Conservation (phyloP, 352 stramenopile species). For the Pythium sukuiense region DNA sequence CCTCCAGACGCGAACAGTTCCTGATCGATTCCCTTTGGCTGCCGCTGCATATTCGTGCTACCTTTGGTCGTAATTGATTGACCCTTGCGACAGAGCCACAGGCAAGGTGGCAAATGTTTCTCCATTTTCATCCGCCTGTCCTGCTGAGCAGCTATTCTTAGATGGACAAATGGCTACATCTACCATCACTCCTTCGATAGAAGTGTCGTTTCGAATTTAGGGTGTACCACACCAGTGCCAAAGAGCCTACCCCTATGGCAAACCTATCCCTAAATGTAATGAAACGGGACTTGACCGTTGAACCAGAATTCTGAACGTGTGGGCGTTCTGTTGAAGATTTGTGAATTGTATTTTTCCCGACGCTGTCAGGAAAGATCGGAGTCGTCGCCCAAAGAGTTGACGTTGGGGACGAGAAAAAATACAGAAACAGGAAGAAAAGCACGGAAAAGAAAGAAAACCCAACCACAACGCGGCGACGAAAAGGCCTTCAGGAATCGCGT, state of each 20-base stretch:
- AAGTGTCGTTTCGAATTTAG: neutral
- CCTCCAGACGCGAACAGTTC: slow-evolving; percentile 53
- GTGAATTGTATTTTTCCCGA: slow-evolving; percentile 1
- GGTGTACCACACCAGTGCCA: slow-evolving; percentile 1
- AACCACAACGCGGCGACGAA: slow-evolving; percentile 8
- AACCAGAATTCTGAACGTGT: slow-evolving; percentile 1
- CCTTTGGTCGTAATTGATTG: too few relatives aligned
- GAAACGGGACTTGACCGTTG: slow-evolving; percentile 6
- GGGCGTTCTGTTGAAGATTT: neutral
- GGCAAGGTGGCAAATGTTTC: neutral
- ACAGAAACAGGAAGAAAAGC: slow-evolving; percentile 21
- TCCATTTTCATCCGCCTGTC: neutral
- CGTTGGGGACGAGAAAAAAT: slow-evolving; percentile 18
- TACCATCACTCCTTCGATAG: neutral
- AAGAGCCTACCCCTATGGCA: slow-evolving; percentile 1
- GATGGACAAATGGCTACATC: neutral
- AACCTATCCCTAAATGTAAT: neutral
- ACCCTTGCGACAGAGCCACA: neutral
- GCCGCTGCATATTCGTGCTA: slow-evolving; percentile 34
- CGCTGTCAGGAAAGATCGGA: slow-evolving; percentile 1
- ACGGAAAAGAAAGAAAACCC: slow-evolving; percentile 22
- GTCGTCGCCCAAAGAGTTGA: neutral
- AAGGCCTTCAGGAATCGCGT: neutral
- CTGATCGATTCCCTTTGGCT: slow-evolving; percentile 37
- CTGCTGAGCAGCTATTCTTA: slow-evolving; percentile 13